Evolutionary conservation across 345 rosid species (phyloP).

Genomic region (Moringa oleifera): DNA sequence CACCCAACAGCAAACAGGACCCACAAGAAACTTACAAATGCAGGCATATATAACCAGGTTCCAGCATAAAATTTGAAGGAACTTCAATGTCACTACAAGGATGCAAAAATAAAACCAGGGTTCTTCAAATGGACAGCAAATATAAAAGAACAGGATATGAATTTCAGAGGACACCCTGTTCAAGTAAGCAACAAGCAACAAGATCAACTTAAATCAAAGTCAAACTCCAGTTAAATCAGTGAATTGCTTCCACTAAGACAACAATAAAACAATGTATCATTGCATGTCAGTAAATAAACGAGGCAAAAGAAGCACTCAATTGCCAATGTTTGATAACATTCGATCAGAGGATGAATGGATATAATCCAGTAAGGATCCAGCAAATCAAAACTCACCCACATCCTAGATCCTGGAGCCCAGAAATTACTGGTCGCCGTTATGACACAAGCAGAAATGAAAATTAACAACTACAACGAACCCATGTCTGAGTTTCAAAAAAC

Average conservation of each 20-base stretch:
- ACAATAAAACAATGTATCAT: background rate
- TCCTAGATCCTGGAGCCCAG: slow-evolving; percentile 26
- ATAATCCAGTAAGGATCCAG: slow-evolving; percentile 15
- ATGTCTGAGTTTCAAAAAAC: slow-evolving; percentile 28
- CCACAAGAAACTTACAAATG: too few relatives aligned
- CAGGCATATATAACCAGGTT: too few relatives aligned
- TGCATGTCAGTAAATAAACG: slow-evolving; percentile 12
- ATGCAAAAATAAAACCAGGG: background rate
- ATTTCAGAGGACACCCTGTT: background rate
- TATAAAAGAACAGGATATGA: too few relatives aligned
- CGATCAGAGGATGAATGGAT: slow-evolving; percentile 12
- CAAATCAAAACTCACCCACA: slow-evolving; percentile 35
- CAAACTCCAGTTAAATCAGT: background rate
- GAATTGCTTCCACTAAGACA: background rate
- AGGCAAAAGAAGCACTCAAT: slow-evolving; percentile 10
- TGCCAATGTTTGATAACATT: slow-evolving; percentile 20
- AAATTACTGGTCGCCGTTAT: slow-evolving; percentile 19
- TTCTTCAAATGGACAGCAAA: background rate
- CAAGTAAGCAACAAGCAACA: background rate
- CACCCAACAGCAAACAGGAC: too few relatives aligned
- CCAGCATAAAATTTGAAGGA: too few relatives aligned
- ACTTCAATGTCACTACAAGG: too few relatives aligned
- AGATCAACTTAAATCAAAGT: background rate
- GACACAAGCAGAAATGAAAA: slow-evolving; percentile 30
- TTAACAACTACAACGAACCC: slow-evolving; percentile 21